Conservation (phyloP, 2,329 filamentous ascomycete species). For the Capronia epimyces region DNA sequence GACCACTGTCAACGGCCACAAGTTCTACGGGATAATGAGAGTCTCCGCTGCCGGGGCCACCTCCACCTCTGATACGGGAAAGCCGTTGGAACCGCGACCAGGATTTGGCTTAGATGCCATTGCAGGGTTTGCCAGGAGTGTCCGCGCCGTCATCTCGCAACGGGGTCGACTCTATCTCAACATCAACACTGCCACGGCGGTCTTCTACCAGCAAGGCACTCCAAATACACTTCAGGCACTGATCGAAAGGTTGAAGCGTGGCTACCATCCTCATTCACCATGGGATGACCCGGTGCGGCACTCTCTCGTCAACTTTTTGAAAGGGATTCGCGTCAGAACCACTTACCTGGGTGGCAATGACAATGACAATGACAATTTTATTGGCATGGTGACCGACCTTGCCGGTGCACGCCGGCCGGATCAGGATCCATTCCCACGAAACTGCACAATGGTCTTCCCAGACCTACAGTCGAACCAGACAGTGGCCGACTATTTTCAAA, state of each 20-base stretch:
- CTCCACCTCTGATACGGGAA: background rate
- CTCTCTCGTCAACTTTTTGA: conserved; percentile 4
- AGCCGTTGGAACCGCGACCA: background rate
- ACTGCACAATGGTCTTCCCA: background rate
- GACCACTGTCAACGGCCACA: conserved; percentile 7
- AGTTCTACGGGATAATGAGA: conserved; percentile 7
- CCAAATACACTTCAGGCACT: conserved; percentile 6
- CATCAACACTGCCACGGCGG: conserved; percentile 12
- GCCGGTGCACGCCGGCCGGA: background rate
- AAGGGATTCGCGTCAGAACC: conserved; percentile 10
- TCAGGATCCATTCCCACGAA: background rate
- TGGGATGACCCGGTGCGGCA: background rate
- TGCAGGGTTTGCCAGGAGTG: conserved; percentile 11
- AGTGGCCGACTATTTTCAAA: background rate
- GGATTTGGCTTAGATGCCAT: background rate
- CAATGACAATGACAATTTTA: background rate
- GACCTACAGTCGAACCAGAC: background rate
- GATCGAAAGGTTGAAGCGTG: conserved; percentile 5
- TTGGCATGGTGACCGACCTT: background rate
- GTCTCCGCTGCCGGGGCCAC: background rate
- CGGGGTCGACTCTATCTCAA: conserved; percentile 9
- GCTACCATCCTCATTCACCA: background rate
- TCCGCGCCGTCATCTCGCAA: conserved; percentile 1
- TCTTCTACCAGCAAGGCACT: conserved; percentile 7
- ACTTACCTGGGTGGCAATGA: background rate